Percentiles rank a stretch among this genome's conserved stretches.
phyloP scores from a whole-genome alignment of 768 basidiomycete species.

The Mycena pura region DNA sequence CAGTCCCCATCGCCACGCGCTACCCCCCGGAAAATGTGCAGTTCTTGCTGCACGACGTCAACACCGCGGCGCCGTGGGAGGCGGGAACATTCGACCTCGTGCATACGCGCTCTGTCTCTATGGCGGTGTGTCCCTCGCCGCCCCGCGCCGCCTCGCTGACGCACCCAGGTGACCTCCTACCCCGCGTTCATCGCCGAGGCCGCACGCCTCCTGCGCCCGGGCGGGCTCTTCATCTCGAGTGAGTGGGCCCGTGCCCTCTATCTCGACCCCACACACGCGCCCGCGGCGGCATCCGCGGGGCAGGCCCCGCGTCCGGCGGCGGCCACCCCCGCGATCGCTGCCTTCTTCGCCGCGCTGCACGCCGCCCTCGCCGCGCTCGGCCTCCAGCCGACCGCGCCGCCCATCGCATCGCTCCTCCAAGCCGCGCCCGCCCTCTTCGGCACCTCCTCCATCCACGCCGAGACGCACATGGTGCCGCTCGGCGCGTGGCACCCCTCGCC shows the following conservation, averaged over 20 bases:
- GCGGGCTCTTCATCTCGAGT: slow-evolving; percentile 72
- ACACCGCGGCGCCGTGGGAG: slow-evolving; percentile 54
- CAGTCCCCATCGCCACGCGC: slow-evolving; percentile 76
- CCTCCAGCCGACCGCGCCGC: slow-evolving; percentile 44
- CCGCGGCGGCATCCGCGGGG: too few species aligned
- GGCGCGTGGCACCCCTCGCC: slow-evolving; percentile 58
- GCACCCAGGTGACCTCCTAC: slow-evolving; percentile 62
- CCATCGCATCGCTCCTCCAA: slow-evolving; percentile 46
- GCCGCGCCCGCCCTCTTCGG: slow-evolving; percentile 48
- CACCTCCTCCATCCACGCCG: slow-evolving; percentile 40
- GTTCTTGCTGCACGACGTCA: slow-evolving; percentile 74
- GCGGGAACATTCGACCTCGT: slow-evolving; percentile 68
- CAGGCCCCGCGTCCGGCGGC: slow-evolving; percentile 34
- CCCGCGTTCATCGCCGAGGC: slow-evolving; percentile 59
- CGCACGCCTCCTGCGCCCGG: slow-evolving; percentile 67
- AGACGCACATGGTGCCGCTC: slow-evolving; percentile 57
- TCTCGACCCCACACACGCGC: slow-evolving; percentile 42
- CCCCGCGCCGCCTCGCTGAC: slow-evolving; percentile 6
- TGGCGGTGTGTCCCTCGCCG: slow-evolving; percentile 58
- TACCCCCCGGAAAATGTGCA: slow-evolving; percentile 65
- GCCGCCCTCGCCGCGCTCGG: slow-evolving; percentile 43
- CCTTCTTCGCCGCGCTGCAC: slow-evolving; percentile 47
- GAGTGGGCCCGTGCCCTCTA: slow-evolving; percentile 60
- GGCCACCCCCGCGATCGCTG: slow-evolving; percentile 47
- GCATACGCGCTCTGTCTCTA: slow-evolving; percentile 64